Base-by-base conservation (phyloP, 2,329 filamentous ascomycete species). In the Nannizziopsis arthrosporioides region DNA sequence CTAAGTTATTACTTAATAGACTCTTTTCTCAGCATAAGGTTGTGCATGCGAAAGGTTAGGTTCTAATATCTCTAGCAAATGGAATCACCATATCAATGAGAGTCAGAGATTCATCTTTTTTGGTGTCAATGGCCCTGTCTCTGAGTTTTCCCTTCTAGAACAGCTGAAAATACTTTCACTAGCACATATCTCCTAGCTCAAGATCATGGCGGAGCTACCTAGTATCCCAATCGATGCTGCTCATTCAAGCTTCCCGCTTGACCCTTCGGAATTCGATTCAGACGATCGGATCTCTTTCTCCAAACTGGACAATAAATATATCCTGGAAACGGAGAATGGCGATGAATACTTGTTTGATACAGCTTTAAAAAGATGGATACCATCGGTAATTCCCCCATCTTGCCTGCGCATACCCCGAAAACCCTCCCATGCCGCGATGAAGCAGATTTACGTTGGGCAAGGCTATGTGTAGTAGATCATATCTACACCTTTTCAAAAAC, bases 271-370 rank as follows among this genome's bases (percentile, higher is more conserved):
- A 42, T 93, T 94, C 62, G 81, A 83, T 58, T 70, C 70, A 50
- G 88, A 94, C 62, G 77, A 85, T 22, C 84, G 89, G 57, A 85
- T 94, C 60, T 90, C 86, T 5, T 94, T 83, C 69, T 90, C 85
- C n/a, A 84, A 78, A 62, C 73, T 86, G 52, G 83, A 90, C 66
- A 75, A 80, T 60, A 90, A 87, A 62, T 90, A 82, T 69, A 78
- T 92, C 46, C 79, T 92, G 6, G 88, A 94, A 53, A 83, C 85
- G 49, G 85, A 88, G 42, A 81, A 92, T 61, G 87, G 86, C 45
- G 77, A 80, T 52, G 89, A 94, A 64, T 94, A 82, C 69, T 84
- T 89, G 63, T 95, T 83, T 69, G 81, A 93, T 65, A 68, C 75
- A 43, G 74, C 73, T 44, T 68, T 81, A 56, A 81, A 78, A 68